Evolutionary conservation across 2,329 filamentous ascomycete genomes (phyloP), one percentile per base, ranked within the genome.

Genomic region (Phialophora verrucosa): DNA sequence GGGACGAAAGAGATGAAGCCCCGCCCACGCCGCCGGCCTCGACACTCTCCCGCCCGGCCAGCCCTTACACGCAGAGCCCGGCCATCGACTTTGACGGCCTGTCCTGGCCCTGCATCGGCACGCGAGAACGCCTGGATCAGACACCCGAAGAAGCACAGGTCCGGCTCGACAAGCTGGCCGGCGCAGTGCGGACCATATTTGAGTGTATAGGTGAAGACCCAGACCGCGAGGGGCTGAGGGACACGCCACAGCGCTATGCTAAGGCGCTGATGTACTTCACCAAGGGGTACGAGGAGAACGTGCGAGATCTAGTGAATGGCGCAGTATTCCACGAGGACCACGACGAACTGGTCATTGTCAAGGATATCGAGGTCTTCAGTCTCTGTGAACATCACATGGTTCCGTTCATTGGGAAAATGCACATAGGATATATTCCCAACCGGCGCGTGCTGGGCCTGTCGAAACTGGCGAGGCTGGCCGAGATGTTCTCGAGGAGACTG

Each of bases 361-460:
- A 96, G 81, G 93, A 98, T 75, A 98, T 99, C 74, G 93, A 97
- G 76, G 87, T 98, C 12, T 96, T 93, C 79, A 94, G 91, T 70
- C 83, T 98, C 51, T 99, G 95, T 83, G 95, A 99, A 82, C 95
- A 99, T 78, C 95, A 99, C 76, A 85, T 99, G 76, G 94, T 99
- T 7, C 95, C 95, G 0, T 99, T 99, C 75, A 94, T 87, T 2
- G 95, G 95, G 74, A 98, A 97, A 87, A 98, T 99, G 92, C 95
- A 99, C 81, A 98, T 99, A 73, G 95, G 93, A 65, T 99, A 99
- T 80, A 98, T 99, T 70, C 95, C 95, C 32, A 88, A 90, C 75
- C 88, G 93, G 76, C 89, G 93, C 66, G 93, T 99, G 60, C 92
- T 99, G 69, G 95, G 95, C 58, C 89, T 99, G 60, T 97, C 93